phyloP scores from a whole-genome alignment of 768 basidiomycete genomes.

The Termitomyces sp. region DNA sequence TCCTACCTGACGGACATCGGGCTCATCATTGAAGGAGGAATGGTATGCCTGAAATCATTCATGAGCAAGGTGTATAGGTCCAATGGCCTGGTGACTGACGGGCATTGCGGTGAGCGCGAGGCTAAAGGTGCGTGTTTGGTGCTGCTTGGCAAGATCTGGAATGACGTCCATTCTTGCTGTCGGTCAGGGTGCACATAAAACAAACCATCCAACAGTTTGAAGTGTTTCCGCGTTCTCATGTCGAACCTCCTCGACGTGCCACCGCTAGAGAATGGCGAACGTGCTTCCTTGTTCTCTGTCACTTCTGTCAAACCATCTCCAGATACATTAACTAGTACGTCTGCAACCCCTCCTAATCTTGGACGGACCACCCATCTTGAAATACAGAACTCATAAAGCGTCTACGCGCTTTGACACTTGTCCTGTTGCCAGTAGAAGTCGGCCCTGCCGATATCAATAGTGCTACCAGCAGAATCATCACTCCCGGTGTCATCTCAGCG shows the following conservation, averaged over 20 bases:
- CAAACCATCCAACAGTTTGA: not conserved
- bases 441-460: constrained; percentile 60
- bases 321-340: constrained; percentile 73
- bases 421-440: constrained; percentile 80
- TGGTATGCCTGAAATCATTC: constrained; percentile 78
- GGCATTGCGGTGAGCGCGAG: constrained; percentile 39
- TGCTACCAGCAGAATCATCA: constrained; percentile 81
- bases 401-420: constrained; percentile 69
- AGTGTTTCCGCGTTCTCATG: too few species aligned
- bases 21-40: constrained; percentile 85
- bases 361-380: not conserved
- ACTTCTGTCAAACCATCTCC: constrained; percentile 56
- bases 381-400: constrained; percentile 76
- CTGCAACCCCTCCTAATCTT: not conserved
- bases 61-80: not conserved
- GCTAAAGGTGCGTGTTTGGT: constrained; percentile 24
- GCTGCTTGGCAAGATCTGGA: constrained; percentile 24
- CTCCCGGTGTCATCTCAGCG: constrained; percentile 71
- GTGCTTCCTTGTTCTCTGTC: constrained; percentile 39
- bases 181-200: not conserved
- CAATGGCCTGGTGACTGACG: constrained; percentile 31
- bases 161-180: constrained; percentile 24
- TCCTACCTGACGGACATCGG: constrained; percentile 79
- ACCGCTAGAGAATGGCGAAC: constrained; percentile 44
- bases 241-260: constrained; percentile 21